phyloP scores from a whole-genome alignment of 2,329 filamentous ascomycete genomes.

The Aureobasidium musti region DNA sequence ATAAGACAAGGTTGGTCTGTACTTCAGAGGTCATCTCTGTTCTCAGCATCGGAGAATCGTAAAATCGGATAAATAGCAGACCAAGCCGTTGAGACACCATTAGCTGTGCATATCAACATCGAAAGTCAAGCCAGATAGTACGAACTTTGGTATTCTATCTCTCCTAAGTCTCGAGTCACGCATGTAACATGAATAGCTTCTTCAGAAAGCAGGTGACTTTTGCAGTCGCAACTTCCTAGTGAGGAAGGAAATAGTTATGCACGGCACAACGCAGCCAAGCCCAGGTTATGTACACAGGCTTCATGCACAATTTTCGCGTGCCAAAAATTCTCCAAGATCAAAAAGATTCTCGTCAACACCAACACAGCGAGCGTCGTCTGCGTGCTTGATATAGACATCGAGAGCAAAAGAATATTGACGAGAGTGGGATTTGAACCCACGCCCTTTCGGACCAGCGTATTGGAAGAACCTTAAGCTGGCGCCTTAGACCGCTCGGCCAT shows the following conservation, averaged over 20 bases:
- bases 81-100: no score
- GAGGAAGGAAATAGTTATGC: background rate
- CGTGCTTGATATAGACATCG: background rate
- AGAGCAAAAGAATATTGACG: background rate
- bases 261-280: background rate
- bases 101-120: no score
- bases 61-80: no score
- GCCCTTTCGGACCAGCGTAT: slow-evolving; percentile 2
- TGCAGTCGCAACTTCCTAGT: background rate
- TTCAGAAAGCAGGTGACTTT: no score
- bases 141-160: no score
- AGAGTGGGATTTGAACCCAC: slow-evolving; percentile 5
- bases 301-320: background rate
- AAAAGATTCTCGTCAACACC: background rate
- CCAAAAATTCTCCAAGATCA: background rate
- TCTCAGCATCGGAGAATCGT: no score
- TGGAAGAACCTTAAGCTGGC: background rate
- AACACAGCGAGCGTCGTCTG: background rate
- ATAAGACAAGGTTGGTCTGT: no score
- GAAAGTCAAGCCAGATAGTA: no score
- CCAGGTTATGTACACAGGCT: no score
- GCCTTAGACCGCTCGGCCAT: slow-evolving; percentile 4
- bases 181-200: no score
- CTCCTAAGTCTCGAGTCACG: no score
- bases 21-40: no score